Conservation (phyloP, 2,329 filamentous ascomycete genomes). For the Penicillium sp. region DNA sequence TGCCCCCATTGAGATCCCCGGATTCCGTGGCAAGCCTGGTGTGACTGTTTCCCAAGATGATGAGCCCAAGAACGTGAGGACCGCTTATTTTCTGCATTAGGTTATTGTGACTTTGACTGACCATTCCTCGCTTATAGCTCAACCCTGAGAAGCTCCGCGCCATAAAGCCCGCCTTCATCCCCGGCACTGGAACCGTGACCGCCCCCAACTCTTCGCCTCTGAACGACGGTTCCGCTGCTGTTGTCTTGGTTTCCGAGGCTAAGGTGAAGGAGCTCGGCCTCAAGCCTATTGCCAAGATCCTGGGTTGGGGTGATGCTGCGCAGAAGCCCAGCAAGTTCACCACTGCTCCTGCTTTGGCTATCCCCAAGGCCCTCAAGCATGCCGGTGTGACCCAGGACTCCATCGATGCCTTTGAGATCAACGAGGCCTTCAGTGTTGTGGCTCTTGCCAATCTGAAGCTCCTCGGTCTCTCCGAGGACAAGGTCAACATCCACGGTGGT, state of each 20-base stretch:
- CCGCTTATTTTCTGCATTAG: background rate
- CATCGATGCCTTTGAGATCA: slow-evolving; percentile 96
- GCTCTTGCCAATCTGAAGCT: slow-evolving; percentile 96
- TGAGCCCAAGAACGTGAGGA: slow-evolving; percentile 81
- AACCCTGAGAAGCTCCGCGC: slow-evolving; percentile 78
- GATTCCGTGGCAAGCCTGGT: slow-evolving; percentile 84
- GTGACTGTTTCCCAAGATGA: slow-evolving; percentile 82
- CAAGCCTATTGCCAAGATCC: slow-evolving; percentile 92
- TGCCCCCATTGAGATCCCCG: slow-evolving; percentile 80
- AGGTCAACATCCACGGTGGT: slow-evolving; percentile 93
- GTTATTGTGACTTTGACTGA: background rate
- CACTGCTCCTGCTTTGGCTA: slow-evolving; percentile 85
- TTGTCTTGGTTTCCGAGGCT: slow-evolving; percentile 90
- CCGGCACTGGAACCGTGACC: slow-evolving; percentile 79
- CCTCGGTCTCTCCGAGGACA: slow-evolving; percentile 73
- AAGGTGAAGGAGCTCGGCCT: slow-evolving; percentile 89
- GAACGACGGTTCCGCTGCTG: slow-evolving; percentile 88
- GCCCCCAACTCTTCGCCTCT: slow-evolving; percentile 95
- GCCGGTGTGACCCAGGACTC: slow-evolving; percentile 75
- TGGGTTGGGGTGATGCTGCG: slow-evolving; percentile 94
- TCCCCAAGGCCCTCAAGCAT: slow-evolving; percentile 96
- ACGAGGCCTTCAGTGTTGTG: slow-evolving; percentile 97
- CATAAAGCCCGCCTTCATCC: slow-evolving; percentile 80
- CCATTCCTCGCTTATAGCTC: slow-evolving; percentile 46
- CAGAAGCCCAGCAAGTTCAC: slow-evolving; percentile 94